Base-by-base conservation (phyloP, 176 grass and related monocot genomes). In the Avena sativa region DNA sequence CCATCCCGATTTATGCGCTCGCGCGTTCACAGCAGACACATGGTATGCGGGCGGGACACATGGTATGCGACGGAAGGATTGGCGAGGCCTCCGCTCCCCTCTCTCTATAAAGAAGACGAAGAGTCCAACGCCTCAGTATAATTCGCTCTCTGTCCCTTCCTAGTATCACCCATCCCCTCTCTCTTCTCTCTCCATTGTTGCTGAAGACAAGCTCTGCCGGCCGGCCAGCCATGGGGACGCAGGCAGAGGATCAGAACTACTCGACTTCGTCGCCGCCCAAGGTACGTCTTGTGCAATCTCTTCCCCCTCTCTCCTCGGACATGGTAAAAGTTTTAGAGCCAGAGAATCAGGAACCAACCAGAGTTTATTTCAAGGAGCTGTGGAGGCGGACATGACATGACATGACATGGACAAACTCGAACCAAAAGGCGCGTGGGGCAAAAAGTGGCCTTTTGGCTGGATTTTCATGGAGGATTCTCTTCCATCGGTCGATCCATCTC, bases 361-460 rank as follows among this genome's bases (percentile, higher is more conserved):
- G 38, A 40, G 38, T 40, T 40, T 4, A 0, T 28, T 28, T 28
- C 28, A 28, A 28, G 28, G 28, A 51, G 13, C 72, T 52, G 30
- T 7, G 8, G 47, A 52, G 48, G 72, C 26, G 3, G 73, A 52
- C 72, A 75, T 52, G 69, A n/a, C 20, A 75, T 52, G 69, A n/a
- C 20, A 30, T 47, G 72, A 30, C 23, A 53, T 76, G 73, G 72
- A 76, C 48, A 76, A 75, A 26, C 47, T 2, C 1, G 13, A 17
- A 5, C 73, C 23, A 76, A 76, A 76, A 76, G 48, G 72, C 44
- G 12, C 0, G 8, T 2, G 8, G 9, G 1, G 2, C 5, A 4
- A 1, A 34, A 66, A 87, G 85, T 4, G 1, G 7, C 7, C 11
- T 87, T 74, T 84, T 91, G 89, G 80, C 83, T 8, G 48, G 66